phyloP scores from a whole-genome alignment of 306 rosid species.

The Corylus avellana region DNA sequence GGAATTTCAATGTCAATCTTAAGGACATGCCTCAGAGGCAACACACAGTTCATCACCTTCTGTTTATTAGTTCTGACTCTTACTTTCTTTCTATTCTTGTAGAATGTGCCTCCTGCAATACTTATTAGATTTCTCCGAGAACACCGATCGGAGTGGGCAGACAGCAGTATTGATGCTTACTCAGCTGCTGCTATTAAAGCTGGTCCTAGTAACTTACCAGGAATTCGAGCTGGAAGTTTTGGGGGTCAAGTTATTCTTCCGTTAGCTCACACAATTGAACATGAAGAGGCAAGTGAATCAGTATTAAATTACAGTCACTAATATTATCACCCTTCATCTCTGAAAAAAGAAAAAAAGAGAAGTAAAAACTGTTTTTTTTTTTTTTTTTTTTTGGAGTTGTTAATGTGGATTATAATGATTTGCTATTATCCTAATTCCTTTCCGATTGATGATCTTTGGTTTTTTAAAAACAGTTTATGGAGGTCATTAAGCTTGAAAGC shows the following conservation, averaged over 20 bases:
- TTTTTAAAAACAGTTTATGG: constrained; percentile 75
- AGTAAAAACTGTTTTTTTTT: no score
- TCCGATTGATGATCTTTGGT: constrained; percentile 26
- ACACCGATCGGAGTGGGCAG: constrained; percentile 99
- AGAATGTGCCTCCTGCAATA: constrained; percentile 97
- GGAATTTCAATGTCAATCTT: neutral
- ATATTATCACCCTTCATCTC: neutral
- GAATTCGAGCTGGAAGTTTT: constrained; percentile 64
- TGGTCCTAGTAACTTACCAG: constrained; percentile 80
- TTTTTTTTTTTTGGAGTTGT: neutral
- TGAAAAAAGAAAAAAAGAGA: neutral
- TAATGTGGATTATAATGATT: neutral
- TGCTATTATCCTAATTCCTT: constrained; percentile 6
- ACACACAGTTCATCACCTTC: neutral
- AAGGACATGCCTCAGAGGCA: neutral
- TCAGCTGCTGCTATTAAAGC: constrained; percentile 91
- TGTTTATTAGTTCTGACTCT: constrained; percentile 8
- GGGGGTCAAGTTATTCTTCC: constrained; percentile 99
- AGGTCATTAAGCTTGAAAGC: constrained; percentile 90
- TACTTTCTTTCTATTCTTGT: constrained; percentile 22
- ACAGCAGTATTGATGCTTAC: constrained; percentile 94
- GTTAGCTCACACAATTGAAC: constrained; percentile 88
- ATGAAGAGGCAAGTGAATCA: constrained; percentile 83
- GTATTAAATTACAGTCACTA: neutral
- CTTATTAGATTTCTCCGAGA: constrained; percentile 91